Percentiles rank a stretch among this genome's conserved stretches.
phyloP scores from a whole-genome alignment of 2,329 filamentous ascomycete species.

The Xylaria sp. region DNA sequence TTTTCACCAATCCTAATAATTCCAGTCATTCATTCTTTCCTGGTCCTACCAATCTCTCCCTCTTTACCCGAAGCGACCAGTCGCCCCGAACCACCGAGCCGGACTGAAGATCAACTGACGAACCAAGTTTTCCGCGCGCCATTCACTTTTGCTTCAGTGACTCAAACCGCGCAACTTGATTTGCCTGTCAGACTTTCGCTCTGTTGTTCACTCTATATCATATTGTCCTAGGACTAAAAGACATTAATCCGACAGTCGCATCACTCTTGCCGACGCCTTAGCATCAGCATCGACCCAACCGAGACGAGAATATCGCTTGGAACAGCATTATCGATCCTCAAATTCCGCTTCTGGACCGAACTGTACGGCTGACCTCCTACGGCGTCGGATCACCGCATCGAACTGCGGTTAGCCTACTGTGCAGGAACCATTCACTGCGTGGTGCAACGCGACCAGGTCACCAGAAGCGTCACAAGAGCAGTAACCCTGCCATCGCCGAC shows the following conservation, averaged over 20 bases:
- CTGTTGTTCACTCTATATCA: neutral
- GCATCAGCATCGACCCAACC: neutral
- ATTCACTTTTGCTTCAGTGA: conserved; percentile 3
- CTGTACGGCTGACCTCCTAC: conserved; percentile 13
- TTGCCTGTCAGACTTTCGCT: neutral
- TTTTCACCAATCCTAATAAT: neutral
- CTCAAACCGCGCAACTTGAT: neutral
- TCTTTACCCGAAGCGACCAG: neutral
- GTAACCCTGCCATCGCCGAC: neutral
- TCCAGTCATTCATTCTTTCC: conserved; percentile 16
- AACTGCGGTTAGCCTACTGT: conserved; percentile 26
- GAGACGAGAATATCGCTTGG: neutral
- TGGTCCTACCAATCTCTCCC: neutral
- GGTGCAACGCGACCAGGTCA: conserved; percentile 17
- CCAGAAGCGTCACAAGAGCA: conserved; percentile 3
- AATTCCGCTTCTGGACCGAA: neutral
- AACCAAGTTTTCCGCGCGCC: neutral
- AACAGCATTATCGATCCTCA: conserved; percentile 2
- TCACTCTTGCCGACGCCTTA: neutral
- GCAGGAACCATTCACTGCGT: conserved; percentile 27
- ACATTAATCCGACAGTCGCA: neutral
- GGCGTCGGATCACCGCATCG: conserved; percentile 26
- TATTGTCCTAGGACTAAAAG: neutral
- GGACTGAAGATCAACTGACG: neutral
- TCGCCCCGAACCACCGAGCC: neutral